Conservation (phyloP, 805 yeast species). For the Wilhelminamyces savonicus region DNA sequence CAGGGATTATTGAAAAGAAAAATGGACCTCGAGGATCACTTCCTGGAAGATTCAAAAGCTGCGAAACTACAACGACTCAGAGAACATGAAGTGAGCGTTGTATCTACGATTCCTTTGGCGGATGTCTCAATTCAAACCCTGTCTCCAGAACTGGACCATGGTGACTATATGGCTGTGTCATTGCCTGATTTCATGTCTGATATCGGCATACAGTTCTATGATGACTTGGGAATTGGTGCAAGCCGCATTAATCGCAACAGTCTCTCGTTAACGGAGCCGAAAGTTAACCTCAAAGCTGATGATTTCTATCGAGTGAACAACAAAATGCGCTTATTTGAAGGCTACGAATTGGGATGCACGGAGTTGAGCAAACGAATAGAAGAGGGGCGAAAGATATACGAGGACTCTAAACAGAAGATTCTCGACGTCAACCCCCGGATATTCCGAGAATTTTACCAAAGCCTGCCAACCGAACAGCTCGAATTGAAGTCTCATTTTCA, state of each 20-base stretch:
- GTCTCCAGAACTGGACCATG: constrained; percentile 9
- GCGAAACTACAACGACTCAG: too few species aligned
- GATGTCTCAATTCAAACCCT: constrained; percentile 1
- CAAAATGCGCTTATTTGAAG: constrained; percentile 38
- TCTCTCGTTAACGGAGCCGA: constrained; percentile 7
- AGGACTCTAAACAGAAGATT: constrained; percentile 42
- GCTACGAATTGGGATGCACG: constrained; percentile 48
- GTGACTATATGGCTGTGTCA: constrained; percentile 25
- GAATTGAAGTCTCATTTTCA: constrained; percentile 44
- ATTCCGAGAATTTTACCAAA: constrained; percentile 41
- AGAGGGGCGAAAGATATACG: constrained; percentile 43
- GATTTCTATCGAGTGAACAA: constrained; percentile 36
- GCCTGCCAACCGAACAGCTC: constrained; percentile 30
- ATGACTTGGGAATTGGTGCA: constrained; percentile 35
- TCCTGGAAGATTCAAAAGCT: too few species aligned
- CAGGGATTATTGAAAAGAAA: too few species aligned
- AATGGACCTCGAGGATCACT: too few species aligned
- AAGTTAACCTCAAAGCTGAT: constrained; percentile 8
- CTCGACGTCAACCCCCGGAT: constrained; percentile 42
- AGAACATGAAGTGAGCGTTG: too few species aligned
- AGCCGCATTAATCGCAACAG: constrained; percentile 17
- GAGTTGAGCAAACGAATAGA: constrained; percentile 46
- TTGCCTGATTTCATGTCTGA: constrained; percentile 33
- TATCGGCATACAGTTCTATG: constrained; percentile 38
- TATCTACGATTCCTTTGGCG: constrained; percentile 6